Conservation (phyloP, 2,329 filamentous ascomycete species). For the Endothia cerciana region DNA sequence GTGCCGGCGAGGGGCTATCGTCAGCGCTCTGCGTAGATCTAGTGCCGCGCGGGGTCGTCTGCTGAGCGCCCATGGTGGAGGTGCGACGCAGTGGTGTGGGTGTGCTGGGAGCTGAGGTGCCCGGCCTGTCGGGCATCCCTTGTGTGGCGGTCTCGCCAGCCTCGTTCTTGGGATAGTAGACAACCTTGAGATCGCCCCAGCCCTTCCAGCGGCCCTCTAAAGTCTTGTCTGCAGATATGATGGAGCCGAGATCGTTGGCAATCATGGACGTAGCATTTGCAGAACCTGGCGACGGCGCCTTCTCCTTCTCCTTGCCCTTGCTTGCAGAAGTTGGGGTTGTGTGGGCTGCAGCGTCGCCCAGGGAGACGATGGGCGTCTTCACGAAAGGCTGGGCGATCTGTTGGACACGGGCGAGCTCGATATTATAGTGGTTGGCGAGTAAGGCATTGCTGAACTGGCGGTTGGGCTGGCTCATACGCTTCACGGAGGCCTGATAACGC, state of each 20-base stretch:
- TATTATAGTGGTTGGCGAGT: slow-evolving; percentile 82
- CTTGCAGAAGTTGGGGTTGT: slow-evolving; percentile 58
- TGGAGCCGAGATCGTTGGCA: slow-evolving; percentile 80
- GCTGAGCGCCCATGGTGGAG: slow-evolving; percentile 55
- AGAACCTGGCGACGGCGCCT: slow-evolving; percentile 44
- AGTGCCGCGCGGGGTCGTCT: slow-evolving; percentile 48
- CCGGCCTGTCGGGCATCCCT: slow-evolving; percentile 30
- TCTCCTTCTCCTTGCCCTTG: slow-evolving; percentile 88
- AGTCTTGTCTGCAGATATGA: slow-evolving; percentile 63
- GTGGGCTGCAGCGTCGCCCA: slow-evolving; percentile 55
- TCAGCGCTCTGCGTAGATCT: slow-evolving; percentile 41
- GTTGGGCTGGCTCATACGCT: slow-evolving; percentile 68
- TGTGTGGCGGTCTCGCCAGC: slow-evolving; percentile 32
- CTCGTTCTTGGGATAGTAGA: slow-evolving; percentile 69
- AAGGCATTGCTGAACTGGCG: slow-evolving; percentile 72
- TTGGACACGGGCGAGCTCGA: slow-evolving; percentile 78
- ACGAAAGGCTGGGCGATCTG: slow-evolving; percentile 82
- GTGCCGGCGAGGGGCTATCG: slow-evolving; percentile 53
- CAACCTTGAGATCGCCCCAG: slow-evolving; percentile 79
- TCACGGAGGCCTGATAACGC: slow-evolving; percentile 87
- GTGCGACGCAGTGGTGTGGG: slow-evolving; percentile 77
- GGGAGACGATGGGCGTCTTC: slow-evolving; percentile 65
- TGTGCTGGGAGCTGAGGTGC: slow-evolving; percentile 62
- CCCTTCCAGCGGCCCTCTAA: slow-evolving; percentile 65
- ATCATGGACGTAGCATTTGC: slow-evolving; percentile 64